Base-by-base conservation (phyloP, 2,329 filamentous ascomycete species). In the Neofusicoccum cordaticola region DNA sequence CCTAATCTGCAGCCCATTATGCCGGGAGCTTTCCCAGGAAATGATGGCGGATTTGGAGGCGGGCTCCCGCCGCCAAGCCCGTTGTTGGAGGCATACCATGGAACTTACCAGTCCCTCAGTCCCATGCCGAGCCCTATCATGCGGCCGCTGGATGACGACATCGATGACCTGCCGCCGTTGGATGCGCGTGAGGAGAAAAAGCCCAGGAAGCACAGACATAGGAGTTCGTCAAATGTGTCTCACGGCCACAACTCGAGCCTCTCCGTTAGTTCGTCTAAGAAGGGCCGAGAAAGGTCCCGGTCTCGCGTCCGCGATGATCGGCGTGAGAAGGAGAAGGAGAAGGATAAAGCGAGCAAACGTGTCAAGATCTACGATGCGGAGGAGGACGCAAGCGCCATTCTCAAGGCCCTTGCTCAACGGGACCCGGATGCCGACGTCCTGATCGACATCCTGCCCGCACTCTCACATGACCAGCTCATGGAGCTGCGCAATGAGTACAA, bases 71-170 rank as follows among this genome's bases (percentile, higher is more conserved):
- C 93, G 0, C 87, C 87, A 0, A 97, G 92, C 67, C 95, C 94
- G 0, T 82, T 98, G 57, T 86, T 97, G 1, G 94, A 98, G 78
- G 89, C 95, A 0, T 98, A 98, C 78, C 90, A 89, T 67, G 94
- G 94, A 44, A 97, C 93, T 0, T 98, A 96, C 71, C 94, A 98
- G 77, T 92, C 91, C 65, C 91, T 96, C 71, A 97, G 93, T 0
- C 93, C 94, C 0, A 97, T 97, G 92, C 93, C 93, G 0, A 93
- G 93, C 0, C 92, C 93, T 0, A 80, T 86, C 65, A 81, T 86
- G 70, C 81, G 93, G 27, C 82, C 76, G 27, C 88, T 71, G 72
- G 87, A 72, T 42, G 72, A 81, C 53, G 77, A 82, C 35, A 82
- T 87, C 9, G 82, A 85, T 63, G 76, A 77, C 67, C 73, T 77